Conservation (phyloP, 106 monocot species). For the Hemerocallis citrina region DNA sequence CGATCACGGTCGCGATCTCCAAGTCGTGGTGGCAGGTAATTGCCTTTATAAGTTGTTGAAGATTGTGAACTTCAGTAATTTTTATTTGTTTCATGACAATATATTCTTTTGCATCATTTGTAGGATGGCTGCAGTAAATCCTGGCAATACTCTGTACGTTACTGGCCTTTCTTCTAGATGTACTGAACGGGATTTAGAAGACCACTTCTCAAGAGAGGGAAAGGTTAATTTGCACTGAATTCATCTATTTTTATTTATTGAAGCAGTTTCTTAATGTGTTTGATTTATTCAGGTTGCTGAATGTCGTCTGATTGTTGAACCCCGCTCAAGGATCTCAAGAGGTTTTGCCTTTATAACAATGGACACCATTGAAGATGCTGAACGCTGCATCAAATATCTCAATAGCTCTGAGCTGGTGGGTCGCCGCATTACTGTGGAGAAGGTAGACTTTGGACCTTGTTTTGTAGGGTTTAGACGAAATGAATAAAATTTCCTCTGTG, state of each 20-base stretch:
- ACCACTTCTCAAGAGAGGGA: slow-evolving; percentile 86
- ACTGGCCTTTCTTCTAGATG: slow-evolving; percentile 90
- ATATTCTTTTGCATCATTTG: neutral
- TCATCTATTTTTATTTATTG: neutral
- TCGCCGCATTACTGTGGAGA: slow-evolving; percentile 85
- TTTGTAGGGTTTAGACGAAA: neutral
- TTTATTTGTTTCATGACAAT: neutral
- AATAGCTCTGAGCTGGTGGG: slow-evolving; percentile 80
- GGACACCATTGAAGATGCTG: slow-evolving; percentile 71
- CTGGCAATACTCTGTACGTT: slow-evolving; percentile 88
- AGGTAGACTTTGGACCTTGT: slow-evolving; percentile 29
- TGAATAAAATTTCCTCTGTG: neutral
- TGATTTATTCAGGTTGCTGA: slow-evolving; percentile 36
- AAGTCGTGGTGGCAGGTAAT: slow-evolving; percentile 35
- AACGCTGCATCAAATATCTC: slow-evolving; percentile 79
- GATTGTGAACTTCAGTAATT: neutral
- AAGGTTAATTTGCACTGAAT: slow-evolving; percentile 35
- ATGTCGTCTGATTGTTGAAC: slow-evolving; percentile 68
- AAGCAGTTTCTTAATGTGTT: neutral
- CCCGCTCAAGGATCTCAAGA: slow-evolving; percentile 68
- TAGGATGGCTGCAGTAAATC: slow-evolving; percentile 32
- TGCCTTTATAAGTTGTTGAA: neutral
- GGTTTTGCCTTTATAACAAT: slow-evolving; percentile 96
- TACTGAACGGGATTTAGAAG: slow-evolving; percentile 71
- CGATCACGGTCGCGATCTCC: slow-evolving; percentile 36